Evolutionary conservation across 495 filamentous ascomycete species (phyloP), one percentile per base, ranked within the genome.

Genomic region (Penicillium dipodomyicola): DNA sequence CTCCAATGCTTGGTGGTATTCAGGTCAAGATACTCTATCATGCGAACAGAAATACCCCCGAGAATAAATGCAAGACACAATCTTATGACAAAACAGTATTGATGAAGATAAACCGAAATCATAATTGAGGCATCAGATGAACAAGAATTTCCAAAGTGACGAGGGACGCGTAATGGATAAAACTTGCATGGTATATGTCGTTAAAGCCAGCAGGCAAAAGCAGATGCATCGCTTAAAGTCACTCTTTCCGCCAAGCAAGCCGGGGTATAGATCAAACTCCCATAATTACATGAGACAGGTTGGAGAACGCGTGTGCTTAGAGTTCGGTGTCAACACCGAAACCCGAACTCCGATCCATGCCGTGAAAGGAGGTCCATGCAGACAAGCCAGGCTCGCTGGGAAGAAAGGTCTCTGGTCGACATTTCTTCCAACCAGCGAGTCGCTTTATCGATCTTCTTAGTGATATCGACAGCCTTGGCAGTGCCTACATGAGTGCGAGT

Each of bases 391-490:
- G 80, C 81, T 54, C 78, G 72, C 40, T 69, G 63, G 1, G 82
- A 78, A 11, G 73, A 73, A 25, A 74, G 61, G 52, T 77, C 77
- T 15, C 73, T 64, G 15, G 61, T 58, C 20, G 77, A 72, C 76
- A 84, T 78, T 10, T 63, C 68, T n/a, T 67, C 60, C 2, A 84
- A 64, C 80, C 80, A 84, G 3, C 60, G 57, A 2, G 79, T 63
- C 10, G 75, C 73, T 48, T 81, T 82, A 39, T 77, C 77, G 1
- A 80, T 65, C 17, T 77, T 71, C 8, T 64, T 49, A 8, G 77
- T 56, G 8, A 82, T 68, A 0, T 65, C 63, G n/a, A 65, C 68
- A 14, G 73, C 68, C 53, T 79, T 72, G 1, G 39, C 10, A 3
- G 48, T 48, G 66, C 59, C 20, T 65, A 75, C 40, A 70, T 68